Evolutionary conservation across 2,329 filamentous ascomycete genomes (phyloP).

Genomic region (Trichophyton rubrum): DNA sequence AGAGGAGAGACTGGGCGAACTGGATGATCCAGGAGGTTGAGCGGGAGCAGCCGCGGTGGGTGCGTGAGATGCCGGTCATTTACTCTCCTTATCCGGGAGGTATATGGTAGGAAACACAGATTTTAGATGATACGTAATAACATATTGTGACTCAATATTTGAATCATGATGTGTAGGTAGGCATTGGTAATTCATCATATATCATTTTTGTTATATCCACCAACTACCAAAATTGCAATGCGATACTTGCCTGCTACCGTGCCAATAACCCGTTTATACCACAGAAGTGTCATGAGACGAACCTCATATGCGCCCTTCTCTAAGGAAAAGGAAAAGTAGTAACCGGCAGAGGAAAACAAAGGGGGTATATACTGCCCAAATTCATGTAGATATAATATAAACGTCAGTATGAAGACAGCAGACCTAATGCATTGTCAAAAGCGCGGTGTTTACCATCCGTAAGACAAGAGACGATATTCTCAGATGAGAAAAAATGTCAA

Average conservation of each 20-base stretch:
- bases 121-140: background rate
- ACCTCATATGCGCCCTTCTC: background rate
- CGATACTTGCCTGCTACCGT: background rate
- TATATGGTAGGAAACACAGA: background rate
- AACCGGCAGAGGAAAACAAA: background rate
- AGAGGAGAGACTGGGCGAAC: slow-evolving; percentile 13
- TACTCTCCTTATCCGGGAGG: slow-evolving; percentile 6
- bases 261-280: background rate
- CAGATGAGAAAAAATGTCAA: background rate
- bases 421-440: background rate
- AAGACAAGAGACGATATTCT: background rate
- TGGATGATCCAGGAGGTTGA: slow-evolving; percentile 14
- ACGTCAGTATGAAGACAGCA: background rate
- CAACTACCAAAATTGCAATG: background rate
- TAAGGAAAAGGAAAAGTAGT: background rate
- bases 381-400: background rate
- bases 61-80: slow-evolving; percentile 13
- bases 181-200: background rate
- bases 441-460: background rate
- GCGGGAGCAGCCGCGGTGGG: slow-evolving; percentile 11
- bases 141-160: background rate
- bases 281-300: background rate
- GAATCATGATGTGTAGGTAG: too few relatives aligned
- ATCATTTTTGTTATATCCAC: background rate
- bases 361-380: background rate